phyloP scores from a whole-genome alignment of 73 alveolate species.

The Chromera velia region DNA sequence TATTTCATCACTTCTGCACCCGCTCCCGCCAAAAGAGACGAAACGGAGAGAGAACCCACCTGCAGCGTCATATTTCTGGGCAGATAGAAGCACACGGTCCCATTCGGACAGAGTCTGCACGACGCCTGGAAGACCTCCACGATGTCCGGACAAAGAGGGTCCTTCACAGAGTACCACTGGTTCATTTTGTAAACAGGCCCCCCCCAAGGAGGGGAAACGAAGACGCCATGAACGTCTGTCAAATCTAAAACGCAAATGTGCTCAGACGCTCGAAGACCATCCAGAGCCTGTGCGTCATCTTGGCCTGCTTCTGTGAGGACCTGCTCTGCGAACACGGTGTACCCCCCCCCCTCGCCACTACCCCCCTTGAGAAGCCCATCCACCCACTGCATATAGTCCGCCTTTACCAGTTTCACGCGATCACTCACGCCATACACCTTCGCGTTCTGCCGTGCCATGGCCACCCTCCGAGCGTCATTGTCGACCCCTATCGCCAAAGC shows the following conservation, averaged over 20 bases:
- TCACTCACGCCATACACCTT: constrained; percentile 43
- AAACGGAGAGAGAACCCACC: too few relatives aligned
- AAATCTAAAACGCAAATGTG: too few relatives aligned
- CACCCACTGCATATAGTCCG: constrained; percentile 26
- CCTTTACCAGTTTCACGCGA: constrained; percentile 24
- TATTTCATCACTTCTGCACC: too few relatives aligned
- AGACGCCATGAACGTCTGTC: too few relatives aligned
- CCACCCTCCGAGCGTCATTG: constrained; percentile 43
- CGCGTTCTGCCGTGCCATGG: constrained; percentile 42
- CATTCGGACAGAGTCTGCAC: too few relatives aligned
- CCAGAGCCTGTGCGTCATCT: too few relatives aligned
- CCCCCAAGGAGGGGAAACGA: constrained; percentile 78
- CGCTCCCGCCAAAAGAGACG: too few relatives aligned
- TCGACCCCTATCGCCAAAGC: constrained; percentile 36
- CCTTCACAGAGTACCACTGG: neutral
- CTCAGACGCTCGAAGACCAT: too few relatives aligned
- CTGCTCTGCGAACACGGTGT: too few relatives aligned
- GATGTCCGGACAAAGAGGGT: neutral
- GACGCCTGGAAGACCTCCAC: neutral
- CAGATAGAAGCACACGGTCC: too few relatives aligned
- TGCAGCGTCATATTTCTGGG: too few relatives aligned
- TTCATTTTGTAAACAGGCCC: constrained; percentile 49
- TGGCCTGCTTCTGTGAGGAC: too few relatives aligned
- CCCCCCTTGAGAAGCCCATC: constrained; percentile 19
- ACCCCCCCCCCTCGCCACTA: constrained; percentile 58